Percentiles rank a stretch among this genome's conserved stretches.
These are phyloP conservation scores for Fusarium sp. DNA, from an alignment of 2,329 filamentous ascomycete genomes.

Conservation along the genomic window DNA sequence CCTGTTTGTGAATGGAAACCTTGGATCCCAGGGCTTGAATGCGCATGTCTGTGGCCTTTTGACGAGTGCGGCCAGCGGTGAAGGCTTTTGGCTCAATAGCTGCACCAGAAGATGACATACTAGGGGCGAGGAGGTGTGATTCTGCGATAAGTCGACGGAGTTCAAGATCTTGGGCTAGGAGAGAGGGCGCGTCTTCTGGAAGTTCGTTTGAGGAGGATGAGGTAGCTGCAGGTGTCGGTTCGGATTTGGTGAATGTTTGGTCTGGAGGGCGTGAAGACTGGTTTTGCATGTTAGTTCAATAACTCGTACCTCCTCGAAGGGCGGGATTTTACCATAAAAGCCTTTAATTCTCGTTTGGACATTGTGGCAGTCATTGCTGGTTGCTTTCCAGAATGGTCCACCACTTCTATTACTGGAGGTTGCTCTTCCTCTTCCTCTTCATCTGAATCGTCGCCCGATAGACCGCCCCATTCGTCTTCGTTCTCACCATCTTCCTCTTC, in stretches of 20 bases:
- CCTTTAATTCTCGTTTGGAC: conserved; percentile 77
- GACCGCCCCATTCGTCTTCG: conserved; percentile 45
- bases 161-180: conserved; percentile 91
- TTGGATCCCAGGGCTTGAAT: conserved; percentile 85
- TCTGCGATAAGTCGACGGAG: conserved; percentile 91
- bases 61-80: conserved; percentile 75
- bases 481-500: conserved; percentile 40
- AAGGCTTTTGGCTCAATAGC: conserved; percentile 57
- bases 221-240: conserved; percentile 34
- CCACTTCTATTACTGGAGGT: conserved; percentile 63
- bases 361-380: conserved; percentile 57
- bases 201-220: conserved; percentile 50
- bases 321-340: conserved; percentile 72
- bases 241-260: conserved; percentile 41
- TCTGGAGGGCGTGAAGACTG: conserved; percentile 63
- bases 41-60: conserved; percentile 85
- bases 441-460: conserved; percentile 43
- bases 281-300: conserved; percentile 13
- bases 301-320: neutral
- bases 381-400: conserved; percentile 65
- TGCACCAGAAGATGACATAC: conserved; percentile 57
- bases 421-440: conserved; percentile 43
- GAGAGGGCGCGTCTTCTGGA: conserved; percentile 70
- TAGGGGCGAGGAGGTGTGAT: conserved; percentile 79
- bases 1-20: conserved; percentile 77